Percentiles rank a stretch among this genome's conserved stretches.
These are phyloP conservation scores for Mikania micrantha DNA, from an alignment of 129 eudicot species.

Conservation along the genomic window DNA sequence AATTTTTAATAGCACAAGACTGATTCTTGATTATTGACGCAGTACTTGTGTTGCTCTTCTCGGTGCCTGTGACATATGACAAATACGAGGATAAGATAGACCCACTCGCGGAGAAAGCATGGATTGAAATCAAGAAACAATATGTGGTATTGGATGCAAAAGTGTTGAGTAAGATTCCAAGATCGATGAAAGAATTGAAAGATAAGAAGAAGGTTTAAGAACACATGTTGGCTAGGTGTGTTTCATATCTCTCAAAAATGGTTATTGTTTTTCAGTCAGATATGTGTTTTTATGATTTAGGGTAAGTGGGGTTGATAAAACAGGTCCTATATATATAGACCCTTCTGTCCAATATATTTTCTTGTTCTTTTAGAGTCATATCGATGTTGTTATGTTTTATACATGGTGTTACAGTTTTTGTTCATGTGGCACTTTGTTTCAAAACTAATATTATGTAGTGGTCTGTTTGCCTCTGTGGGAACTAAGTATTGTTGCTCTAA, in stretches of 20 bases:
- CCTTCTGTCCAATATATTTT: slow-evolving; percentile 21
- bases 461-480: slow-evolving; percentile 15
- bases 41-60: slow-evolving; percentile 56
- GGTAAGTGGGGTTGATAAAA: slow-evolving; percentile 19
- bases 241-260: slow-evolving; percentile 13
- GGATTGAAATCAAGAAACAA: slow-evolving; percentile 83
- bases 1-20: background rate
- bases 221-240: slow-evolving; percentile 23
- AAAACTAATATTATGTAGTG: background rate
- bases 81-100: slow-evolving; percentile 87
- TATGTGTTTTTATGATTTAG: slow-evolving; percentile 21
- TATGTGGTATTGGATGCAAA: slow-evolving; percentile 73
- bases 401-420: slow-evolving; percentile 33
- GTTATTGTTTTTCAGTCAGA: slow-evolving; percentile 13
- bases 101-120: slow-evolving; percentile 69
- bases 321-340: background rate
- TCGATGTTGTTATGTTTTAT: slow-evolving; percentile 22
- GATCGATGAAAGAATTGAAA: slow-evolving; percentile 56
- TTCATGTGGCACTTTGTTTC: slow-evolving; percentile 22
- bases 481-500: background rate
- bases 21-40: slow-evolving; percentile 13
- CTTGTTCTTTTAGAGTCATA: slow-evolving; percentile 11
- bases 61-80: slow-evolving; percentile 75
- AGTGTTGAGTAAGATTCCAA: slow-evolving; percentile 85
- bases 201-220: slow-evolving; percentile 49